A percentile compares a stretch with the other conserved stretches of the same genome.
These are phyloP conservation scores for Clonostachys rosea DNA, from an alignment of 2,329 filamentous ascomycete species.

Conservation along the genomic window DNA sequence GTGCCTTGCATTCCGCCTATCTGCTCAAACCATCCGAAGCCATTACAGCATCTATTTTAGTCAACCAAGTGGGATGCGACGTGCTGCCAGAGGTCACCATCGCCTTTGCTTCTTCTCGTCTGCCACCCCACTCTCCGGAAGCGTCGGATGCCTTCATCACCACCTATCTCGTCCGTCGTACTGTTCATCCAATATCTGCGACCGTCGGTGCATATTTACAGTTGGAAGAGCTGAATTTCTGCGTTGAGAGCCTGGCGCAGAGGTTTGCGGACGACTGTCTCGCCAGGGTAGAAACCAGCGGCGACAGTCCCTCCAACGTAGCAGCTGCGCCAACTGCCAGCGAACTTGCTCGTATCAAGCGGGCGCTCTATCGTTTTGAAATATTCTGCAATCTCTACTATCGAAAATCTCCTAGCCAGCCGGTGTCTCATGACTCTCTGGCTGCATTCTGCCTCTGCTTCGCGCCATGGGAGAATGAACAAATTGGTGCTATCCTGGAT, in stretches of 20 bases:
- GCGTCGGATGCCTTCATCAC: no score
- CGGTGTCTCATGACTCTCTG: background rate
- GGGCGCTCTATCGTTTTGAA: slow-evolving; percentile 4
- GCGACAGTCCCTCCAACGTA: background rate
- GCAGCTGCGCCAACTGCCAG: background rate
- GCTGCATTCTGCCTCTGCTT: background rate
- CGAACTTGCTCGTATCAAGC: slow-evolving; percentile 2
- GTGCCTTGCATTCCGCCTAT: no score
- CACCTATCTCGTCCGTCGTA: no score
- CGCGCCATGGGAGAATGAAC: slow-evolving; percentile 4
- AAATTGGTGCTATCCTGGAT: slow-evolving; percentile 3
- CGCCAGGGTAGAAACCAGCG: background rate
- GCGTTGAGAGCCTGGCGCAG: background rate
- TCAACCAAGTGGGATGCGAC: background rate
- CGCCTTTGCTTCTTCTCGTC: slow-evolving; percentile 1
- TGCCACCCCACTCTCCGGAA: background rate
- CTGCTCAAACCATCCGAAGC: background rate
- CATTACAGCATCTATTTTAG: slow-evolving; percentile 1
- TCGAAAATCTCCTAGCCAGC: no score
- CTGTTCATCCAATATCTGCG: no score
- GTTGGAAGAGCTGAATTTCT: background rate
- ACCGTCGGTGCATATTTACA: background rate
- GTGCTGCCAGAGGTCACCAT: slow-evolving; percentile 1
- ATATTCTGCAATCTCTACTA: slow-evolving; percentile 2
- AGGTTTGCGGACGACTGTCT: background rate